phyloP scores from a whole-genome alignment of 2,329 filamentous ascomycete genomes.

The Penicillium sp. region DNA sequence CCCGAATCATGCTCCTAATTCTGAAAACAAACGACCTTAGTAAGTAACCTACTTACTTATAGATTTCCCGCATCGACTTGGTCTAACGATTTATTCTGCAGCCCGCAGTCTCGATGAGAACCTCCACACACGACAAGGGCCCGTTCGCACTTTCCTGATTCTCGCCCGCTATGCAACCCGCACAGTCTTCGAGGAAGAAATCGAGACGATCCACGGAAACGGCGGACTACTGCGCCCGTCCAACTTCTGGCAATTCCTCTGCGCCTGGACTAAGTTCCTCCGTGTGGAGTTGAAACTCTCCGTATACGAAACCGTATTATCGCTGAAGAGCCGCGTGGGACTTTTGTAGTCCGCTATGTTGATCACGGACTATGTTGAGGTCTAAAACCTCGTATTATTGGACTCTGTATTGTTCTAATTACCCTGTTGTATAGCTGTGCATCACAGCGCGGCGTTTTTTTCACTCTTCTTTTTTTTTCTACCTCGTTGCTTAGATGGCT shows the following conservation, averaged over 20 bases:
- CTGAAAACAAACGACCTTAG: conserved; percentile 97
- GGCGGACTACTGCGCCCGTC: conserved; percentile 58
- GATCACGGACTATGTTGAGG: background rate
- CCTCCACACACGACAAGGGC: conserved; percentile 60
- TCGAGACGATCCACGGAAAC: conserved; percentile 54
- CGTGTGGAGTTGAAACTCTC: conserved; percentile 63
- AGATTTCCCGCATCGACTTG: background rate
- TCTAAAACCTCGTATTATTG: background rate
- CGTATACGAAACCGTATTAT: conserved; percentile 63
- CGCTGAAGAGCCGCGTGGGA: conserved; percentile 56
- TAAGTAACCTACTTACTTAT: conserved; percentile 40
- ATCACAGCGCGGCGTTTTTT: conserved; percentile 23
- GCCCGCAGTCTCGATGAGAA: conserved; percentile 90
- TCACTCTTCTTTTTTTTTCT: conserved; percentile 12
- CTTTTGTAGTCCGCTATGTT: conserved; percentile 28
- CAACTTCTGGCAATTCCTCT: conserved; percentile 57
- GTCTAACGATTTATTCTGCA: conserved; percentile 30
- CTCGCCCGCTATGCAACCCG: conserved; percentile 67
- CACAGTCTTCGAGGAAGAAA: conserved; percentile 65
- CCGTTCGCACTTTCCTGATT: conserved; percentile 67
- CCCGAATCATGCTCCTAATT: conserved; percentile 89
- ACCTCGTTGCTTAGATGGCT: conserved; percentile 4
- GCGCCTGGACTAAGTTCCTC: conserved; percentile 59
- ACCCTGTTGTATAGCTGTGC: conserved; percentile 20
- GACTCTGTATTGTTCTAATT: conserved; percentile 4